Base-by-base conservation (phyloP, 352 stramenopile species). In the Phytopythium boreale region DNA sequence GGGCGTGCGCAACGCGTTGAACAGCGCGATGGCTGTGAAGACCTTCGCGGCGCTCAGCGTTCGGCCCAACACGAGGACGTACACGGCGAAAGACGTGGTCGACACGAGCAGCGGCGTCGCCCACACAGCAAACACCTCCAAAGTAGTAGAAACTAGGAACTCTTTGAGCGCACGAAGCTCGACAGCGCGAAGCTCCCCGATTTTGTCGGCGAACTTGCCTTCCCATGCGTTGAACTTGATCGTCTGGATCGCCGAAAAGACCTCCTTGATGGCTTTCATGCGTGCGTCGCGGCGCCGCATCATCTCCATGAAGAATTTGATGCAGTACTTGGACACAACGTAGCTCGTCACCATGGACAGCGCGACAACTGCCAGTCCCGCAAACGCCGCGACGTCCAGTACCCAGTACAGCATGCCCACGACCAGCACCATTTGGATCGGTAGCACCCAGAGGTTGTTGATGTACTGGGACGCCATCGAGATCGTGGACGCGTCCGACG, bases 141-240 rank as follows among this genome's bases (percentile, higher is more conserved):
- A n/a, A n/a, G n/a, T n/a, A n/a, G n/a, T n/a, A n/a, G n/a, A n/a
- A n/a, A n/a, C n/a, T n/a, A n/a, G n/a, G n/a, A n/a, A n/a, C n/a
- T n/a, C n/a, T n/a, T n/a, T n/a, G n/a, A n/a, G n/a, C n/a, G 29
- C 29, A 34, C 29, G 29, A 34, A 34, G 29, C n/a, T n/a, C n/a
- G n/a, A n/a, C n/a, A n/a, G n/a, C 67, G 26, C 91, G 79, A 7
- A 90, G 56, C 29, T 61, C 22, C 17, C 68, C 49, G 11, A 97
- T 74, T 67, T 91, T 85, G 37, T 46, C 52, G 6, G 27, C n/a
- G 44, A 90, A 89, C 22, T 71, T 75, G n/a, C 74, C 63, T 70
- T 99, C 96, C 96, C 96, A 99, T 1, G 92, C 94, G 61, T 98
- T 97, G 1, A 99, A 70, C 66, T 99, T 99, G 66, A 99, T 92